Conservation (phyloP, 371 early-diverging fungal genomes). For the Rhizopus sp. region DNA sequence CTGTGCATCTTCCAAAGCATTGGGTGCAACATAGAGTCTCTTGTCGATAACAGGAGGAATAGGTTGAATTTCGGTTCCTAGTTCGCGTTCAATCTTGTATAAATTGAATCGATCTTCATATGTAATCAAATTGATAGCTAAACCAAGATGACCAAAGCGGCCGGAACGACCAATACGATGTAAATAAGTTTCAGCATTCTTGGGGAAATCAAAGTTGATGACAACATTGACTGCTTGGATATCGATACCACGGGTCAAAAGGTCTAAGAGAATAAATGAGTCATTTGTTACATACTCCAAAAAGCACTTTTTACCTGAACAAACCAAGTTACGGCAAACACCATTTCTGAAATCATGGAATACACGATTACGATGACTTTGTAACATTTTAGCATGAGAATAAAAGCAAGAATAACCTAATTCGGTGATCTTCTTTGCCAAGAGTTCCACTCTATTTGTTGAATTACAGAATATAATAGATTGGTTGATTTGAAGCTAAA, state of each 20-base stretch:
- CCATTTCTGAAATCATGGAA: constrained; percentile 98
- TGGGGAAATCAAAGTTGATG: constrained; percentile 99
- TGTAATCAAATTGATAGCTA: constrained; percentile 97
- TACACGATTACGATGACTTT: constrained; percentile 95
- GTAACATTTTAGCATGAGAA: constrained; percentile 97
- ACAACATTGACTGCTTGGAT: constrained; percentile 99
- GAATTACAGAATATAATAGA: constrained; percentile 99
- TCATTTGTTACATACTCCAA: background rate
- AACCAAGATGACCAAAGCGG: constrained; percentile 96
- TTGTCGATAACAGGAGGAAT: constrained; percentile 95
- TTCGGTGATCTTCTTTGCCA: constrained; percentile 97
- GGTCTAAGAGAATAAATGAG: constrained; percentile 52
- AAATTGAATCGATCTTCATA: constrained; percentile 94
- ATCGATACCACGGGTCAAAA: constrained; percentile 98
- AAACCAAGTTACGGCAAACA: constrained; percentile 93
- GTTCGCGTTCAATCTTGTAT: constrained; percentile 94
- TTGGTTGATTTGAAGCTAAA: constrained; percentile 94
- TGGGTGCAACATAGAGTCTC: constrained; percentile 79
- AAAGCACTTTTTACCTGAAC: constrained; percentile 60
- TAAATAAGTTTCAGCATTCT: constrained; percentile 97
- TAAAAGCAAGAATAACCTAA: constrained; percentile 98
- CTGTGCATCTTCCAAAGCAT: constrained; percentile 55
- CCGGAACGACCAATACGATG: constrained; percentile 98
- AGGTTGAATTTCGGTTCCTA: constrained; percentile 94
- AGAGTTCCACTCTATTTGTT: constrained; percentile 93